Evolutionary conservation across 2,329 filamentous ascomycete genomes (phyloP).

Genomic region (Cryphonectria carpinicola): DNA sequence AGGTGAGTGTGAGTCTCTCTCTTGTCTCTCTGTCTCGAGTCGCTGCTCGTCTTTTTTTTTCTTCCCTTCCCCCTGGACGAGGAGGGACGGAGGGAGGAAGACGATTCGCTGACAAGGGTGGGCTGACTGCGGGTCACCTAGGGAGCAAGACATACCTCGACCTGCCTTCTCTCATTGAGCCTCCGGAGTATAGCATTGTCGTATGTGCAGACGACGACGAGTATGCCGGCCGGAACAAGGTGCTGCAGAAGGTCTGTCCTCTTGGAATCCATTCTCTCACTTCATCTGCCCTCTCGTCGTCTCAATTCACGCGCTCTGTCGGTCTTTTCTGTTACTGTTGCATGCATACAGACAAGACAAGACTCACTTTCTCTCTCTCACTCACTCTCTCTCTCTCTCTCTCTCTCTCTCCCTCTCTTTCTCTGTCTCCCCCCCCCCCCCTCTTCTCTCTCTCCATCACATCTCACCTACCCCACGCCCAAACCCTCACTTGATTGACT

Average conservation of each 20-base stretch:
- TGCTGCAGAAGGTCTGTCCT: conserved; percentile 27
- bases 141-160: conserved; percentile 30
- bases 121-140: conserved; percentile 21
- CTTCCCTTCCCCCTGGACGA: too few relatives aligned
- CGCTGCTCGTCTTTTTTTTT: neutral
- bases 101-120: neutral
- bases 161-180: conserved; percentile 28
- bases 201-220: conserved; percentile 29
- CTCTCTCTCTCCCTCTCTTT: neutral
- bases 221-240: conserved; percentile 27
- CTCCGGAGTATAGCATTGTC: conserved; percentile 28
- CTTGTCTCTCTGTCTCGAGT: neutral
- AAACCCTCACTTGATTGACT: neutral
- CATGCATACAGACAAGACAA: too few relatives aligned
- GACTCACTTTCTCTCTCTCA: too few relatives aligned
- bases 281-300: neutral
- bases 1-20: conserved; percentile 21
- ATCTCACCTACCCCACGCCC: conserved; percentile 1
- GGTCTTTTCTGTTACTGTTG: neutral
- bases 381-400: neutral
- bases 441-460: neutral
- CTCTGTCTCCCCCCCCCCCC: neutral
- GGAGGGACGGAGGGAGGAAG: neutral
- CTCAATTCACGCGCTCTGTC: neutral
- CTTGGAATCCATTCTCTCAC: neutral